Conservation (phyloP, 441 rosid genomes). For the Omphalea diandra region DNA sequence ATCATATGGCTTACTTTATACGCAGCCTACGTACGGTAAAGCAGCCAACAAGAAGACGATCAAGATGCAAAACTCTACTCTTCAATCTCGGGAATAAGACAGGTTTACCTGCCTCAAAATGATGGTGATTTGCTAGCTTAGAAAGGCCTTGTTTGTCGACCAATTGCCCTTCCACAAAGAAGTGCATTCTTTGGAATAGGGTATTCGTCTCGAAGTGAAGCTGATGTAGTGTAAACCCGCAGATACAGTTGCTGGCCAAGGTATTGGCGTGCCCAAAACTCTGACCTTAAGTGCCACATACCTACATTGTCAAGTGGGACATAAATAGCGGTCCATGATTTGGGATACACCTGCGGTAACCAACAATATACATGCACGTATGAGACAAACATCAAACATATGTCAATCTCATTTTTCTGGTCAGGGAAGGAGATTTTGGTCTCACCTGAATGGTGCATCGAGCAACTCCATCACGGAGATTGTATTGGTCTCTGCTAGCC, state of each 20-base stretch:
- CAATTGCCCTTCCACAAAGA: slow-evolving; percentile 79
- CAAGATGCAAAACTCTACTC: slow-evolving; percentile 19
- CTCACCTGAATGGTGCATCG: slow-evolving; percentile 79
- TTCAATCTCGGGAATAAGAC: background rate
- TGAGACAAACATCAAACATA: background rate
- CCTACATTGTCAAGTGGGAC: slow-evolving; percentile 91
- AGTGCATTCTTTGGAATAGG: slow-evolving; percentile 89
- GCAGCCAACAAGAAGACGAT: slow-evolving; percentile 11
- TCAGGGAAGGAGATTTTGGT: background rate
- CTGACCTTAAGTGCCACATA: slow-evolving; percentile 95
- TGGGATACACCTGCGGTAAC: slow-evolving; percentile 74
- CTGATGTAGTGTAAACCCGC: slow-evolving; percentile 68
- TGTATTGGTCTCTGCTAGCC: slow-evolving; percentile 66
- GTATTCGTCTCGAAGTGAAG: slow-evolving; percentile 82
- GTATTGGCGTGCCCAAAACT: slow-evolving; percentile 87
- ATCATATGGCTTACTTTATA: background rate
- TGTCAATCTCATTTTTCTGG: too few relatives aligned
- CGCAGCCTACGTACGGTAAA: slow-evolving; percentile 16
- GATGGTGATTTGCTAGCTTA: slow-evolving; percentile 26
- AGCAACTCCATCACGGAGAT: slow-evolving; percentile 77
- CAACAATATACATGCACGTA: background rate
- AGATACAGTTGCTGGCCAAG: slow-evolving; percentile 90
- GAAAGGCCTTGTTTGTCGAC: slow-evolving; percentile 72
- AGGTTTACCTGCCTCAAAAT: too few relatives aligned
- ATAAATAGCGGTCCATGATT: slow-evolving; percentile 87